phyloP scores from a whole-genome alignment of 768 basidiomycete genomes.

The Pleurotus giganteus region DNA sequence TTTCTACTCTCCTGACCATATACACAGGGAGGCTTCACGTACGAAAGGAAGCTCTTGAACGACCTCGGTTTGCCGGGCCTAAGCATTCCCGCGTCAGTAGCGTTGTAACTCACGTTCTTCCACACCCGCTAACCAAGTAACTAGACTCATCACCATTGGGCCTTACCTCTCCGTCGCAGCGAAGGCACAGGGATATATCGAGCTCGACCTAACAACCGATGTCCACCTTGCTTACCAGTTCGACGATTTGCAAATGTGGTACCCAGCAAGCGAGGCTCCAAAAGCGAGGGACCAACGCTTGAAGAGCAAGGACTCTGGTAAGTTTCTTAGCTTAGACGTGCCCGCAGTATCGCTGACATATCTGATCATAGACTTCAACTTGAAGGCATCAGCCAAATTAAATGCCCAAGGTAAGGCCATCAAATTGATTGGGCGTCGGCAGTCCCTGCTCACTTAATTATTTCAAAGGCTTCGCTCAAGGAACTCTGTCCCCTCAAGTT shows the following conservation, averaged over 20 bases:
- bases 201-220: constrained; percentile 27
- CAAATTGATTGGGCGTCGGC: background rate
- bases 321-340: background rate
- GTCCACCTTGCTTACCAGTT: constrained; percentile 28
- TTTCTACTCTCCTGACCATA: background rate
- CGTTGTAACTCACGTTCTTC: background rate
- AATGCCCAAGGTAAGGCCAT: background rate
- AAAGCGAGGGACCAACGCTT: background rate
- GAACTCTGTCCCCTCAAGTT: constrained; percentile 2
- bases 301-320: background rate
- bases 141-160: constrained; percentile 37
- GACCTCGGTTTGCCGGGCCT: constrained; percentile 28
- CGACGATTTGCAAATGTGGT: constrained; percentile 2
- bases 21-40: constrained; percentile 24
- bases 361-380: background rate
- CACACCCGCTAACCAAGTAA: background rate
- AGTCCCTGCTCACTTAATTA: background rate
- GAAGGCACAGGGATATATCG: constrained; percentile 23
- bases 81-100: constrained; percentile 29
- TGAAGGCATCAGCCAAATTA: constrained; percentile 1
- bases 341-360: too few species aligned
- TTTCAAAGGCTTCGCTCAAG: background rate
- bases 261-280: background rate
- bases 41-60: constrained; percentile 26
- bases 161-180: constrained; percentile 35